These are phyloP conservation scores for Heterotrichella gracilis DNA, from an alignment of 352 stramenopile genomes.

Conservation along the genomic window DNA sequence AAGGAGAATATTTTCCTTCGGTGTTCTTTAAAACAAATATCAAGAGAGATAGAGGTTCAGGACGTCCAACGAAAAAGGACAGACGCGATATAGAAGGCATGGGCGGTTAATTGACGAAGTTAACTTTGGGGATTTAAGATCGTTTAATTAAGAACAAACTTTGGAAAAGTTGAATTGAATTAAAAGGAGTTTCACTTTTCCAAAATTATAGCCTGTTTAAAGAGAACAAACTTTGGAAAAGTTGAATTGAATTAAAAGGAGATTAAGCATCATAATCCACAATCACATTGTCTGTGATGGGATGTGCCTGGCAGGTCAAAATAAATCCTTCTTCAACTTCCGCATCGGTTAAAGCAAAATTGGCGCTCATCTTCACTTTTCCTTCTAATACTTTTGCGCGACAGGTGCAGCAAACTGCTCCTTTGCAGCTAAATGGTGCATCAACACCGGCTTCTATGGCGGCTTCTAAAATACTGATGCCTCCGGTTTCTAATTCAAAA, in stretches of 20 bases:
- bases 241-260: too few species aligned
- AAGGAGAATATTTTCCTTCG: background rate
- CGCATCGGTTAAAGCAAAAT: background rate
- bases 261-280: background rate
- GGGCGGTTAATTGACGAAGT: background rate
- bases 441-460: background rate
- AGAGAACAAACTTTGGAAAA: too few species aligned
- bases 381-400: background rate
- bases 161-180: too few species aligned
- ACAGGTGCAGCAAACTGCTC: background rate
- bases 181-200: too few species aligned
- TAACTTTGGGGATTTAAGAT: background rate
- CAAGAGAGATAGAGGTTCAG: background rate
- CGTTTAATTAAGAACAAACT: background rate
- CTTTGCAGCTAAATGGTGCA: background rate
- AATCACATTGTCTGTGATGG: background rate
- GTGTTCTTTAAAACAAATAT: background rate
- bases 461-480: background rate
- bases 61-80: background rate
- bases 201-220: too few species aligned
- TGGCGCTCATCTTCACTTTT: background rate
- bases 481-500: background rate
- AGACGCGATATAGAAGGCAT: background rate
- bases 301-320: background rate
- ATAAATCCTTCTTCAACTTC: background rate